Evolutionary conservation across 1,284 basidiomycete genomes (phyloP), one percentile per base, ranked within the genome.

Genomic region (Phaffia rhodozyma): DNA sequence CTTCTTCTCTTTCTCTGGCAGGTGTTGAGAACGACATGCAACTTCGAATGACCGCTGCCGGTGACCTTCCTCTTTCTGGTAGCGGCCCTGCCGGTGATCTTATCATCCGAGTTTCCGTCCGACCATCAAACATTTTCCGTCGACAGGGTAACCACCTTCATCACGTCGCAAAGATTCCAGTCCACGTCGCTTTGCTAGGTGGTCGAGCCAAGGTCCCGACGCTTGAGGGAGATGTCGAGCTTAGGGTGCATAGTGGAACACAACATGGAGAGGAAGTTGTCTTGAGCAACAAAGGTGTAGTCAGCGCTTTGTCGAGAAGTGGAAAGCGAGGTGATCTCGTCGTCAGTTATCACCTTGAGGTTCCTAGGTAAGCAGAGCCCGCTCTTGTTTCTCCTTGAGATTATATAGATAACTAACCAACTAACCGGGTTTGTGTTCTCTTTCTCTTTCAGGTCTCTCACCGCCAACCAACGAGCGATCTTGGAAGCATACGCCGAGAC

Each of bases 221-320:
- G 29, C 79, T 98, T 32, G 93, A 98, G 69, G 91, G 93, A 52
- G 90, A 96, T 62, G 92, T 97, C 11, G 92, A 97, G 67, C 90
- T 99, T 58, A 86, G 90, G 66, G 84, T 99, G 58, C 91, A 93
- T 55, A 81, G 82, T 47, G 94, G 96, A 55, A 97, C 96, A 2
- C 94, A 98, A 76, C 90, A 89, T 71, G 93, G 92, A 23, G 91
- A 98, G 77, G 92, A 97, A 76, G 94, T 96, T 83, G 87, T 97
- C 20, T 77, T 99, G 70, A 89, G 89, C 77, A 86, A 86, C 43
- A 85, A 90, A 66, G 96, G 96, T 50, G 85, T 97, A 54, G 80
- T 85, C 62, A 81, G 83, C 56, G 80, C 71, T 0, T 67, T 69
- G 27, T 67, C 69, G 25, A 63, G 70, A 11, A 47, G 20, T 4